These are phyloP conservation scores for Phoma sp. DNA, from an alignment of 2,329 filamentous ascomycete genomes.

Conservation along the genomic window DNA sequence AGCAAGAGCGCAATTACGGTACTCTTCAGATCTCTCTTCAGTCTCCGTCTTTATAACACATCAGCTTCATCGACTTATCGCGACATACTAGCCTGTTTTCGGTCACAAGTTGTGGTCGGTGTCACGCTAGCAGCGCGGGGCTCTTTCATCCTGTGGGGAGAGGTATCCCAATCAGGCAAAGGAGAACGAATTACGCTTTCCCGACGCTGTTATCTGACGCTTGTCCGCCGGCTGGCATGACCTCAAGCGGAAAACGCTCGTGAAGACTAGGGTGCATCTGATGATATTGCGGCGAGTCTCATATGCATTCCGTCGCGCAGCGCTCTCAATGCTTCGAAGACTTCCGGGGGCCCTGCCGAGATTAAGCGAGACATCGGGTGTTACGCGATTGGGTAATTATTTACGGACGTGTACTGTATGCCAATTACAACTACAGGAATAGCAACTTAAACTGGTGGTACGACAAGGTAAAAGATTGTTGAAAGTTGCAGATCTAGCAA, in stretches of 20 bases:
- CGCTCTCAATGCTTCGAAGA: neutral
- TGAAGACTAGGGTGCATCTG: conserved; percentile 19
- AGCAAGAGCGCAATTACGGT: conserved; percentile 19
- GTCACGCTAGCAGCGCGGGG: conserved; percentile 28
- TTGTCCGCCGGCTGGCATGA: conserved; percentile 31
- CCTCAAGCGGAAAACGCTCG: conserved; percentile 30
- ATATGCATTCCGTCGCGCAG: conserved; percentile 15
- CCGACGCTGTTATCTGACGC: conserved; percentile 23
- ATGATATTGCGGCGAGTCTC: conserved; percentile 20
- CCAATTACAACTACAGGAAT: neutral
- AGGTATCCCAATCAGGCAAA: conserved; percentile 38
- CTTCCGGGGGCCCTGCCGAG: neutral
- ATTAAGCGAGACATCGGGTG: conserved; percentile 7
- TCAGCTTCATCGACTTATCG: conserved; percentile 13
- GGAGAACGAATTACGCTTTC: conserved; percentile 35
- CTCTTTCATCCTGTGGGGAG: conserved; percentile 27
- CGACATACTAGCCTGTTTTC: conserved; percentile 30
- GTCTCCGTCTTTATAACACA: conserved; percentile 26
- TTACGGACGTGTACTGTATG: neutral
- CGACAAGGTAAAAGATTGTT: neutral
- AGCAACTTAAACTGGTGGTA: neutral
- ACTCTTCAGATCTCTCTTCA: conserved; percentile 1
- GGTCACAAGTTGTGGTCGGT: conserved; percentile 25
- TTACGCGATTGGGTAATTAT: conserved; percentile 11
- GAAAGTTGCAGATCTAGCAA: neutral